phyloP scores from a whole-genome alignment of 1,284 basidiomycete genomes.

The Chondrostereum purpureum region DNA sequence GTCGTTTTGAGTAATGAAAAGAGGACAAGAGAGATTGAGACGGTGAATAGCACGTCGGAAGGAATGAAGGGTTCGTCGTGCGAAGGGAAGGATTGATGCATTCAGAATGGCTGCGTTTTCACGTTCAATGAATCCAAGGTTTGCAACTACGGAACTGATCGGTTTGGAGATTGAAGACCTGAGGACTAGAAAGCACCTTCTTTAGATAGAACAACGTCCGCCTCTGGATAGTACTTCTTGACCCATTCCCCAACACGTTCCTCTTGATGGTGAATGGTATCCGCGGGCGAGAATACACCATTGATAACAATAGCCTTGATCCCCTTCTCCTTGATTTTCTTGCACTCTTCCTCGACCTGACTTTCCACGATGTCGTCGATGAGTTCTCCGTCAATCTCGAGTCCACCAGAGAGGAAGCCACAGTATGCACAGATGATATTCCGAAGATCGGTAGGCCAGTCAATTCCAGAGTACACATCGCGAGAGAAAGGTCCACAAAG shows the following conservation, averaged over 20 bases:
- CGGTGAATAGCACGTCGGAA: conserved; percentile 43
- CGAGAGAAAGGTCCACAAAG: conserved; percentile 41
- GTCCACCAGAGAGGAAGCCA: conserved; percentile 31
- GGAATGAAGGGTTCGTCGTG: conserved; percentile 41
- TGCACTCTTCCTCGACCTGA: conserved; percentile 36
- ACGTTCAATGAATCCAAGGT: conserved; percentile 51
- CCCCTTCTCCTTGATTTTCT: conserved; percentile 28
- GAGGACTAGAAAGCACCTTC: conserved; percentile 15
- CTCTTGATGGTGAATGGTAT: conserved; percentile 39
- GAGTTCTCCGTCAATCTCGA: conserved; percentile 46
- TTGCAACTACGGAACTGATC: conserved; percentile 29
- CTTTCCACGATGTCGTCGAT: conserved; percentile 32
- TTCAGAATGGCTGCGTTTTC: conserved; percentile 62
- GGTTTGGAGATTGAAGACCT: not conserved
- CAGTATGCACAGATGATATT: conserved; percentile 17
- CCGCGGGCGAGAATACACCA: conserved; percentile 46
- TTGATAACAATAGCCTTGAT: conserved; percentile 40
- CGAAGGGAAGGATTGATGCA: conserved; percentile 52
- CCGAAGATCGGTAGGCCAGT: conserved; percentile 28
- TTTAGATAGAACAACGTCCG: conserved; percentile 26
- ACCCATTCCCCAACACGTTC: conserved; percentile 34
- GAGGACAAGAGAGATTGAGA: conserved; percentile 43
- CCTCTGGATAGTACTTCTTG: conserved; percentile 35
- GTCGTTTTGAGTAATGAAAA: conserved; percentile 58
- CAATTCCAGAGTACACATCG: conserved; percentile 31